A percentile compares a stretch with the other conserved stretches of the same genome.
These are phyloP conservation scores for Achaetomium macrosporum DNA, from an alignment of 2,329 filamentous ascomycete species.

Conservation along the genomic window DNA sequence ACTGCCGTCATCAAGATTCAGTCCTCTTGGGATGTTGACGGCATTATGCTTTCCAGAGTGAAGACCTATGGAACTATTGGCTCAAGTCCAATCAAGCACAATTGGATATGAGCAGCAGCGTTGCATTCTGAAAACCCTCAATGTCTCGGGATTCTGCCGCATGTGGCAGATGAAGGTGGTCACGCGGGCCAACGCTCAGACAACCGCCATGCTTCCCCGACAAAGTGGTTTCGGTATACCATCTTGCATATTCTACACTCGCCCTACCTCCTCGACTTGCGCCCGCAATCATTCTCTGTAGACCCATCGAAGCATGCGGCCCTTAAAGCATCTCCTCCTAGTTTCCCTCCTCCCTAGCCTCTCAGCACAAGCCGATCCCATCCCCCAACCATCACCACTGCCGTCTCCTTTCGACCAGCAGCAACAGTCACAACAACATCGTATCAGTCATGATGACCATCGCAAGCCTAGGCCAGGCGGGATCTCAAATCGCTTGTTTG, in stretches of 20 bases:
- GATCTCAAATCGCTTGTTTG: constrained; percentile 62
- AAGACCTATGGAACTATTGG: not conserved
- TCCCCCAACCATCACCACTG: not conserved
- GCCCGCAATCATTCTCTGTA: not conserved
- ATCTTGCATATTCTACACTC: not conserved
- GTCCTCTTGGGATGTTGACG: not conserved
- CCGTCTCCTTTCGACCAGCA: not conserved
- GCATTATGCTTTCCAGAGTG: not conserved
- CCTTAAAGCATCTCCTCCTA: not conserved
- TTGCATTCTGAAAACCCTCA: too few species aligned
- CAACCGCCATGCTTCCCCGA: too few species aligned
- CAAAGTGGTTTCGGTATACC: too few species aligned
- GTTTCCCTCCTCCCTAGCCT: not conserved
- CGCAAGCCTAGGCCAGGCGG: not conserved
- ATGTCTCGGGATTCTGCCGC: too few species aligned
- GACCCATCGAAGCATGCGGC: not conserved
- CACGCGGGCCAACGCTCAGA: too few species aligned
- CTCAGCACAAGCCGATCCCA: not conserved
- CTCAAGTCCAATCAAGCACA: not conserved
- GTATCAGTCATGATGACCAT: not conserved
- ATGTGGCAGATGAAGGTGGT: too few species aligned
- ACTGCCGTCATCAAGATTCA: too few species aligned
- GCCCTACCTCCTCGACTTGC: not conserved
- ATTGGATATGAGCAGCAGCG: not conserved
- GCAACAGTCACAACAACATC: not conserved